Conservation (phyloP, 1,284 basidiomycete genomes). For the Boletus hoseneyae region DNA sequence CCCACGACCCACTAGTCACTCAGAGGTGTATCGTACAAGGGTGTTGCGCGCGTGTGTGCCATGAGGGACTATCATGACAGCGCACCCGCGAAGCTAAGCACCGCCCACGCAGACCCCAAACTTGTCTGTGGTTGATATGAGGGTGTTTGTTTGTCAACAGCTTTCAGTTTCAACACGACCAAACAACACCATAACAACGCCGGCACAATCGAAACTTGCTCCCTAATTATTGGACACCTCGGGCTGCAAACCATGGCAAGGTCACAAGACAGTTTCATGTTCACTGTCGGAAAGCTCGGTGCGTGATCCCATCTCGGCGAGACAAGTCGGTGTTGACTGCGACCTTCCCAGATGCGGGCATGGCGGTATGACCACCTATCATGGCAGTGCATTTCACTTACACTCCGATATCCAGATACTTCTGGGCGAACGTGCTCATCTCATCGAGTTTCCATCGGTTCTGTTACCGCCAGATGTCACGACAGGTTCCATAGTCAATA, state of each 20-base stretch:
- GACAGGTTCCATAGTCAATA: slow-evolving; percentile 95
- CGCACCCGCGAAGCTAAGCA: too few relatives aligned
- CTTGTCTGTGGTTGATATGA: too few relatives aligned
- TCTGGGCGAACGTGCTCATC: slow-evolving; percentile 86
- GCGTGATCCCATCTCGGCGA: slow-evolving; percentile 18
- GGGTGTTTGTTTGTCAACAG: slow-evolving; percentile 22
- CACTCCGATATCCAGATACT: slow-evolving; percentile 60
- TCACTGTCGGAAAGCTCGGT: slow-evolving; percentile 74
- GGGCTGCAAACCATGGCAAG: slow-evolving; percentile 26
- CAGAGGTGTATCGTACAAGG: too few relatives aligned
- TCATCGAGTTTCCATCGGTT: slow-evolving; percentile 94
- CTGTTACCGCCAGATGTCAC: slow-evolving; percentile 86
- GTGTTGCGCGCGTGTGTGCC: too few relatives aligned
- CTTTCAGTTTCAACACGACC: slow-evolving; percentile 26
- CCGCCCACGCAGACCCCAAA: too few relatives aligned
- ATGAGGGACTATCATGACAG: too few relatives aligned
- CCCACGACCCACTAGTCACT: too few relatives aligned
- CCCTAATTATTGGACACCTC: not conserved
- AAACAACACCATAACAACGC: slow-evolving; percentile 28
- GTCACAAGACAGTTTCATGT: slow-evolving; percentile 55
- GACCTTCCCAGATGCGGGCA: slow-evolving; percentile 67
- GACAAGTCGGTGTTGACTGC: slow-evolving; percentile 4
- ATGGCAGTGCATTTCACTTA: slow-evolving; percentile 4
- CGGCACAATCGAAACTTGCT: not conserved
- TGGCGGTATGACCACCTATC: slow-evolving; percentile 55